Conservation (phyloP, 2,329 filamentous ascomycete genomes). For the Pseudogymnoascus destructans region DNA sequence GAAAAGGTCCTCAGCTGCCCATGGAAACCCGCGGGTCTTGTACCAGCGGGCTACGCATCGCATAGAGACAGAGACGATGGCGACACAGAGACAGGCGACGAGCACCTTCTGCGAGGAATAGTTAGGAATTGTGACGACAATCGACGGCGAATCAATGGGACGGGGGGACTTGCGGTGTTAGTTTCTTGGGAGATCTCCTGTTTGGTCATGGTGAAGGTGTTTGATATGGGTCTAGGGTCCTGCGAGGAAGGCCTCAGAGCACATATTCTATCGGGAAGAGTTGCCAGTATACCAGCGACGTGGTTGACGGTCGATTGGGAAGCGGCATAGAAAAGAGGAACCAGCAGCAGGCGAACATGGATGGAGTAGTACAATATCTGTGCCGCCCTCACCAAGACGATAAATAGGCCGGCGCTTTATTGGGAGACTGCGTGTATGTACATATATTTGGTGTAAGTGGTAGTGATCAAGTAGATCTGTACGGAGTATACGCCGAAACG, state of each 20-base stretch:
- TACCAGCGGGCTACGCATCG: conserved; percentile 13
- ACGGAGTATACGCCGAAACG: neutral
- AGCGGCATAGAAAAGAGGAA: neutral
- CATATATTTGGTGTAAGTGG: neutral
- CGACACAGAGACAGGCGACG: conserved; percentile 12
- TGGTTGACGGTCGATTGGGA: neutral
- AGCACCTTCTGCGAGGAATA: conserved; percentile 11
- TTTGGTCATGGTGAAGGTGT: neutral
- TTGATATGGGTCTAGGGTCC: neutral
- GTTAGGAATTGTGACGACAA: neutral
- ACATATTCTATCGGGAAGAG: neutral
- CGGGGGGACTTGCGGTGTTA: neutral
- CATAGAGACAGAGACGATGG: conserved; percentile 11
- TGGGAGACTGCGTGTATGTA: neutral
- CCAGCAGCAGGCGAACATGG: neutral
- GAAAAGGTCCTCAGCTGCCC: conserved; percentile 13
- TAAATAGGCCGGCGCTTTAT: neutral
- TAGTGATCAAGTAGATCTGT: neutral
- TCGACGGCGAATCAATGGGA: neutral
- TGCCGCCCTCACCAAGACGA: neutral
- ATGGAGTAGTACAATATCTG: neutral
- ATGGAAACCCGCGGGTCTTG: conserved; percentile 12
- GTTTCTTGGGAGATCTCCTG: neutral
- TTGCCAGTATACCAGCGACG: neutral
- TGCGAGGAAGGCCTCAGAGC: neutral